Conservation (phyloP, 2,329 filamentous ascomycete genomes). For the Sporothrix euskadiensis region DNA sequence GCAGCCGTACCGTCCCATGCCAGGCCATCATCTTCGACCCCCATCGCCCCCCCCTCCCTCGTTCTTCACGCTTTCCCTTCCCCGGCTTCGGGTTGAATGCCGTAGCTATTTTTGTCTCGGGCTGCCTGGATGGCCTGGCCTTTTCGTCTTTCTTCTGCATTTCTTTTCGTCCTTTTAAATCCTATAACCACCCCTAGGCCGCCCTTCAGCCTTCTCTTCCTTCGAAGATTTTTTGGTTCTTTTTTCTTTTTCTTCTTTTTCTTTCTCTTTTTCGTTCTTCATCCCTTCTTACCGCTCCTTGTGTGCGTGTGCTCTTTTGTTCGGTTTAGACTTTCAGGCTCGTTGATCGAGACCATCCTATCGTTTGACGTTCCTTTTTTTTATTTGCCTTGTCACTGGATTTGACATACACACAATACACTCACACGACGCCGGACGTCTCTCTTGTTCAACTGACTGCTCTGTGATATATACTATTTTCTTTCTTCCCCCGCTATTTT, state of each 20-base stretch:
- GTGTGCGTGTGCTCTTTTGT: constrained; percentile 38
- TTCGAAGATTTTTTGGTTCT: constrained; percentile 12
- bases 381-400: constrained; percentile 31
- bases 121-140: constrained; percentile 2
- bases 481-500: constrained; percentile 20
- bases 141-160: constrained; percentile 8
- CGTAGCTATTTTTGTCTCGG: constrained; percentile 26
- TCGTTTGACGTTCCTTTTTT: constrained; percentile 37
- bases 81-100: constrained; percentile 23
- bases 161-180: neutral
- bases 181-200: constrained; percentile 23
- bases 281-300: constrained; percentile 21
- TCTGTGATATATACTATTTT: constrained; percentile 20
- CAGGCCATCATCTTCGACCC: neutral
- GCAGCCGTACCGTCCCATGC: constrained; percentile 19
- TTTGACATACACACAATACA: constrained; percentile 12
- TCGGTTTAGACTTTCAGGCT: constrained; percentile 39
- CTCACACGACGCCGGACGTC: constrained; percentile 40
- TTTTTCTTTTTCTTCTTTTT: constrained; percentile 34
- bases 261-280: constrained; percentile 32
- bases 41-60: neutral
- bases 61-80: neutral
- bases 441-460: constrained; percentile 29
- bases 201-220: constrained; percentile 20
- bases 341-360: constrained; percentile 50